Percentiles rank a stretch among this genome's conserved stretches.
phyloP scores from a whole-genome alignment of 805 yeast species.

The Starmerella davenportii region DNA sequence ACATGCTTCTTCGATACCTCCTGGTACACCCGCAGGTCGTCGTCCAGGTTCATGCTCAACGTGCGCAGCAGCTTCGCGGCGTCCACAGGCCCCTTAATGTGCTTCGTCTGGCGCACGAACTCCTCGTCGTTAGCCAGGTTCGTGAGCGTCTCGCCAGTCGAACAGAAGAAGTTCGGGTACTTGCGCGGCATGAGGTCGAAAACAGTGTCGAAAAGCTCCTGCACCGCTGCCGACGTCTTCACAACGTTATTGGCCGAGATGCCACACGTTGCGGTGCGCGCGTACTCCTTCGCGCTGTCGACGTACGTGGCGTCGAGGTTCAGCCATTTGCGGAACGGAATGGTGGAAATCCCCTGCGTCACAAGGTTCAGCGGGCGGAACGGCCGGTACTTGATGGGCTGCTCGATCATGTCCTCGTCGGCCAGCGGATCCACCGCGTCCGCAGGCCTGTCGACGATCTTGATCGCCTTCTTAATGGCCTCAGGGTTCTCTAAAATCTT shows the following conservation, averaged over 20 bases:
- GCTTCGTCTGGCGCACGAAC: slow-evolving; percentile 9
- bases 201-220: slow-evolving; percentile 26
- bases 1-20: slow-evolving; percentile 5
- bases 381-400: slow-evolving; percentile 29
- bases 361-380: slow-evolving; percentile 41
- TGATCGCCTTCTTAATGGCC: slow-evolving; percentile 5
- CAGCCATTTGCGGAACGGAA: slow-evolving; percentile 37
- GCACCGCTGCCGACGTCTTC: slow-evolving; percentile 30
- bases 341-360: slow-evolving; percentile 42
- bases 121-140: slow-evolving; percentile 9
- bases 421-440: slow-evolving; percentile 8
- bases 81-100: no score
- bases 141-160: slow-evolving; percentile 15
- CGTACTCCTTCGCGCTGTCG: slow-evolving; percentile 23
- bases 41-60: slow-evolving; percentile 31
- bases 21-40: slow-evolving; percentile 37
- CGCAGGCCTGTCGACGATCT: slow-evolving; percentile 8
- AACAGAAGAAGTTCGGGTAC: slow-evolving; percentile 37
- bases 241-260: slow-evolving; percentile 23
- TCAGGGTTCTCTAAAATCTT: slow-evolving; percentile 1
- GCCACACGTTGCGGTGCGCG: slow-evolving; percentile 6
- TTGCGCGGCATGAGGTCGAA: no score
- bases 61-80: slow-evolving; percentile 12
- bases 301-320: slow-evolving; percentile 35
- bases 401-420: slow-evolving; percentile 5